Base-by-base conservation (phyloP, 78 protist genomes). In the Dictyostelium capitatum region DNA sequence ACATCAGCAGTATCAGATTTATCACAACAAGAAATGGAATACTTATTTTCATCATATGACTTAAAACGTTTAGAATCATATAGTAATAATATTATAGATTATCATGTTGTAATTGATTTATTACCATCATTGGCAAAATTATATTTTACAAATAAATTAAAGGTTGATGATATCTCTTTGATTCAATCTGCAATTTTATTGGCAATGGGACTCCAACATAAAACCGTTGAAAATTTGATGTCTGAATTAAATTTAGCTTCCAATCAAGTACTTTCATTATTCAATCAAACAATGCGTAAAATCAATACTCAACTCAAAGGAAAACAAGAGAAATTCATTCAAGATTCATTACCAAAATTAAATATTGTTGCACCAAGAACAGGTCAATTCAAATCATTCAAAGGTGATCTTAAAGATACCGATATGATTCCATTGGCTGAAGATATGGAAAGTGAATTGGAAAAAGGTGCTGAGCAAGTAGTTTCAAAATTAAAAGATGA, bases 121-220 rank as follows among this genome's bases (percentile, higher is more conserved):
- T 30, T 98, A 28, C 99, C 99, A 19, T 20, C 28, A 19, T 6
- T 98, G 3, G 96, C 98, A 12, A 75, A 85, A 25, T 81, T 91
- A 12, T 90, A 69, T 75, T 99, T 98, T 77, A 9, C 15, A 4
- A 47, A 17, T 8, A 53, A 48, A 9, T 62, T 97, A 20, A 79
- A 79, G 43, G 15, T 23, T 37, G 83, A 79, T 17, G 83, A 79
- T 56, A 56, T 79, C 12, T 80, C 97, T 8, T 56, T 72, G 8
- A 53, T 94, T 57, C 99, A 98, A 92, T 64, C 94, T 7, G 98
- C 98, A 4, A 89, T 98, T 12, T 72, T 99, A 30, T 57, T 97
- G 32, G 98, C 94, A 0, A 2, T 99, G 1, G 99, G 99, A 0
- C 95, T 97, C 43, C 99, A 98, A 85, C 95, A 90, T 84, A 48